These are phyloP conservation scores for Xylaria longipes DNA, from an alignment of 495 filamentous ascomycete genomes.

Conservation along the genomic window DNA sequence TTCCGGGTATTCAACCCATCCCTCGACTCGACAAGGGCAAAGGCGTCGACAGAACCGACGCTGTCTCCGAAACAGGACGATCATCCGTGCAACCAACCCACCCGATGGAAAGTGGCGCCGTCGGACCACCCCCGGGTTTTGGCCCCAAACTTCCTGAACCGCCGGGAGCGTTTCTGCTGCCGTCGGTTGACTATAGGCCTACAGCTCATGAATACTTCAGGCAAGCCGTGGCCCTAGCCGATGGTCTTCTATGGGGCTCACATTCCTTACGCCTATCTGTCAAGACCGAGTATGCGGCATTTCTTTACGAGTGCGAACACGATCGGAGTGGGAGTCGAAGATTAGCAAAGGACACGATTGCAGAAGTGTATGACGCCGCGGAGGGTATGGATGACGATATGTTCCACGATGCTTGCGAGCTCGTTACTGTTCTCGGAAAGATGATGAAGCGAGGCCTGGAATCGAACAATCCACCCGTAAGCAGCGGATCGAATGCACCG, in stretches of 20 bases:
- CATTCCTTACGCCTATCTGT: constrained; percentile 90
- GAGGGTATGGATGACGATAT: constrained; percentile 93
- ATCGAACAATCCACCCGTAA: constrained; percentile 32
- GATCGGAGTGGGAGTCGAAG: constrained; percentile 75
- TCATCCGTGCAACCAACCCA: constrained; percentile 51
- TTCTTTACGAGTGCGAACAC: constrained; percentile 91
- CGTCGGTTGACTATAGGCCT: constrained; percentile 81
- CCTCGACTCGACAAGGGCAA: constrained; percentile 53
- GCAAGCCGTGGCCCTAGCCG: constrained; percentile 76
- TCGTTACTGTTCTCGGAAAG: constrained; percentile 74
- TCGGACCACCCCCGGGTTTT: constrained; percentile 57
- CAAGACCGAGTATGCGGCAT: constrained; percentile 93
- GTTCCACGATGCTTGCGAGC: constrained; percentile 78
- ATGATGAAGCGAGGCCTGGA: constrained; percentile 75
- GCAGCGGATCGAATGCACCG: constrained; percentile 24
- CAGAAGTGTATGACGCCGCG: constrained; percentile 86
- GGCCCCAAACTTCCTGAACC: constrained; percentile 57
- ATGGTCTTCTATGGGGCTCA: constrained; percentile 77
- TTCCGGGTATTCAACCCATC: constrained; percentile 33
- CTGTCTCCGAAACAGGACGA: constrained; percentile 27
- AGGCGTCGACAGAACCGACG: constrained; percentile 46
- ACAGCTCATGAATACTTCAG: constrained; percentile 81
- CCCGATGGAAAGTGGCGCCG: constrained; percentile 55
- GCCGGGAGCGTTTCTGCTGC: constrained; percentile 73
- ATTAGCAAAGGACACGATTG: constrained; percentile 81